These are phyloP conservation scores for Sclerotinia glacialis DNA, from an alignment of 2,329 filamentous ascomycete species.

Conservation along the genomic window DNA sequence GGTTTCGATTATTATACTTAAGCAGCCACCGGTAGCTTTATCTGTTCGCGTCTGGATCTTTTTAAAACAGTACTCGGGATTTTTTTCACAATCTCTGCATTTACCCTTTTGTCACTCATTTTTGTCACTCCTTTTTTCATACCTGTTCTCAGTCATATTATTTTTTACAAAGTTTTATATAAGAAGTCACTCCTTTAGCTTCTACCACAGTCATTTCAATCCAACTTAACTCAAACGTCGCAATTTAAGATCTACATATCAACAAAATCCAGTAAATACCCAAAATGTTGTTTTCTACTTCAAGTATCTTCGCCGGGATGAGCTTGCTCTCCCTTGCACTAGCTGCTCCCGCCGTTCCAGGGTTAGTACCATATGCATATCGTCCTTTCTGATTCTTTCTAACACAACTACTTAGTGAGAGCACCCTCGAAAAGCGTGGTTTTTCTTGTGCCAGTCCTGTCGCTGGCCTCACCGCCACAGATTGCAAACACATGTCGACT, in stretches of 20 bases:
- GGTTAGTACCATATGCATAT: slow-evolving; percentile 1
- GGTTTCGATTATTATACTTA: slow-evolving; percentile 11
- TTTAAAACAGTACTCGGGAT: neutral
- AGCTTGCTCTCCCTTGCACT: slow-evolving; percentile 20
- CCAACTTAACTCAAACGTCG: neutral
- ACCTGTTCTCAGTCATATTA: neutral
- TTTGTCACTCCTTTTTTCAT: slow-evolving; percentile 7
- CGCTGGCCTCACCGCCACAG: slow-evolving; percentile 10
- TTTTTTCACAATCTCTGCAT: slow-evolving; percentile 5
- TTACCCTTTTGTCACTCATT: slow-evolving; percentile 4
- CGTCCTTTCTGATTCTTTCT: neutral
- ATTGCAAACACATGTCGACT: slow-evolving; percentile 23
- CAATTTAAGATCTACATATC: neutral
- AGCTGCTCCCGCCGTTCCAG: slow-evolving; percentile 10
- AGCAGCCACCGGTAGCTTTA: slow-evolving; percentile 10
- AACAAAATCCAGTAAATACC: neutral
- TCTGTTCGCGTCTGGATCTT: neutral
- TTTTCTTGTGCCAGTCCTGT: slow-evolving; percentile 21
- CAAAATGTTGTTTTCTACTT: slow-evolving; percentile 19
- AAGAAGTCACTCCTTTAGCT: slow-evolving; percentile 11
- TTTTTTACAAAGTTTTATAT: neutral
- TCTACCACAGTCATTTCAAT: neutral
- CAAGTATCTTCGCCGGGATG: slow-evolving; percentile 10
- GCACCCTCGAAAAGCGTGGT: slow-evolving; percentile 18
- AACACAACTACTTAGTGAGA: neutral